A percentile compares a stretch with the other conserved stretches of the same genome.
Conservation (phyloP, 2,329 filamentous ascomycete genomes). For the Cyphellophora attinorum region DNA sequence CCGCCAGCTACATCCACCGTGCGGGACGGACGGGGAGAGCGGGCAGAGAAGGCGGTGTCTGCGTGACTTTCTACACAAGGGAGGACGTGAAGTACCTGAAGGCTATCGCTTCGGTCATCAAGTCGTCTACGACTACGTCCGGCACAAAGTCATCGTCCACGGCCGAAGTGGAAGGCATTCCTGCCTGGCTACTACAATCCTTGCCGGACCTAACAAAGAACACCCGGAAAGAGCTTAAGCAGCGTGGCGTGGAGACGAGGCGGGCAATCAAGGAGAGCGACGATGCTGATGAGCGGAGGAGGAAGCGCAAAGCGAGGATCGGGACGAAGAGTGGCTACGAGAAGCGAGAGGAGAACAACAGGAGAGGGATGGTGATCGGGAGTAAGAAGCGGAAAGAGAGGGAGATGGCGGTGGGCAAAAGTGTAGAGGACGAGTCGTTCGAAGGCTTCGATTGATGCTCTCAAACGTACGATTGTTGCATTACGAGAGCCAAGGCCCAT, state of each 20-base stretch:
- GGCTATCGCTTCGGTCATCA: slow-evolving; percentile 86
- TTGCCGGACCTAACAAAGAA: slow-evolving; percentile 76
- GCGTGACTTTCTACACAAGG: slow-evolving; percentile 89
- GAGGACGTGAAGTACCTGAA: slow-evolving; percentile 88
- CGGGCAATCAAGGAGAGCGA: slow-evolving; percentile 31
- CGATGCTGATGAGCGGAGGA: slow-evolving; percentile 30
- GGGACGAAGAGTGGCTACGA: slow-evolving; percentile 50
- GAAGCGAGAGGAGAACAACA: slow-evolving; percentile 34
- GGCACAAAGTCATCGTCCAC: slow-evolving; percentile 45
- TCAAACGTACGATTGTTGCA: too few relatives aligned
- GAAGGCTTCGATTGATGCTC: slow-evolving; percentile 26
- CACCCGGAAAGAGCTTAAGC: slow-evolving; percentile 73
- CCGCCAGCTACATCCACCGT: slow-evolving; percentile 84
- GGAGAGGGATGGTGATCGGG: slow-evolving; percentile 33
- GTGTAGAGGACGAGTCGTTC: slow-evolving; percentile 28
- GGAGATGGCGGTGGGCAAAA: slow-evolving; percentile 16
- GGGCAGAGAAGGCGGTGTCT: slow-evolving; percentile 76
- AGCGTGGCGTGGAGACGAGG: slow-evolving; percentile 68
- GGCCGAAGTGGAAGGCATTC: slow-evolving; percentile 40
- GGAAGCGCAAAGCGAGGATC: slow-evolving; percentile 54
- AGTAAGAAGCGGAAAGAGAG: slow-evolving; percentile 27
- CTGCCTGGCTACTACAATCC: slow-evolving; percentile 80
- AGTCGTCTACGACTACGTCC: slow-evolving; percentile 52
- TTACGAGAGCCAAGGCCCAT: too few relatives aligned
- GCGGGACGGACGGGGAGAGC: slow-evolving; percentile 85